phyloP scores from a whole-genome alignment of 1,139 yeast species.

The Komagataea norvegica region DNA sequence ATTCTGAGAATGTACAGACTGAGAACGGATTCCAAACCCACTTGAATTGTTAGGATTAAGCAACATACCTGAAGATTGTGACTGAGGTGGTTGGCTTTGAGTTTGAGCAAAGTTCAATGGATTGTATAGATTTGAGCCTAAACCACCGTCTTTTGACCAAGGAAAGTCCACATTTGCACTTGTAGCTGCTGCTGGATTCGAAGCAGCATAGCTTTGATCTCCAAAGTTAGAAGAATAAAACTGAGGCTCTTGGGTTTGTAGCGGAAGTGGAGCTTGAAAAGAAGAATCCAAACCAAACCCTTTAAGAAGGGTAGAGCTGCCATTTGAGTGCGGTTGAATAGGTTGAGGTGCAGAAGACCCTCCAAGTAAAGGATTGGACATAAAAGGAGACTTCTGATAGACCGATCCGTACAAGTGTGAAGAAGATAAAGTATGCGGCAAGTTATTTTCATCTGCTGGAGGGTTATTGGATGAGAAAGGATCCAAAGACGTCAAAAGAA shows the following conservation, averaged over 20 bases:
- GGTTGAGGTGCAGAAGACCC: background rate
- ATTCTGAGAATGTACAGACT: slow-evolving; percentile 1
- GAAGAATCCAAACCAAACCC: slow-evolving; percentile 7
- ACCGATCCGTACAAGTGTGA: slow-evolving; percentile 6
- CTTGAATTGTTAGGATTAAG: background rate
- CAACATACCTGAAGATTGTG: slow-evolving; percentile 4
- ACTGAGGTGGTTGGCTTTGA: slow-evolving; percentile 2
- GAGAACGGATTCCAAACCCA: slow-evolving; percentile 1
- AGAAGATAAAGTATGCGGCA: slow-evolving; percentile 2
- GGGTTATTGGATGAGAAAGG: background rate
- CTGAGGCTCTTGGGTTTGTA: background rate
- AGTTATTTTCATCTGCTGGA: background rate
- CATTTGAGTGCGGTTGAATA: background rate
- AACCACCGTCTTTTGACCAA: slow-evolving; percentile 1
- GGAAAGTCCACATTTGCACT: too few species aligned
- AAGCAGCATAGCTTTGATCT: background rate
- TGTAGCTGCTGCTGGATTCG: slow-evolving; percentile 1
- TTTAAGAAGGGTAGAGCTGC: background rate
- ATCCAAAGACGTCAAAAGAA: background rate
- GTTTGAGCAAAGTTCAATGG: background rate
- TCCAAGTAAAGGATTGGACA: slow-evolving; percentile 4
- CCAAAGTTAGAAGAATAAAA: background rate
- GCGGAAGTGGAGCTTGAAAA: background rate
- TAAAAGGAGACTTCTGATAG: slow-evolving; percentile 5
- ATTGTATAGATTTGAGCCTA: background rate